Conservation (phyloP, 768 basidiomycete genomes). For the Podaxis sp. region DNA sequence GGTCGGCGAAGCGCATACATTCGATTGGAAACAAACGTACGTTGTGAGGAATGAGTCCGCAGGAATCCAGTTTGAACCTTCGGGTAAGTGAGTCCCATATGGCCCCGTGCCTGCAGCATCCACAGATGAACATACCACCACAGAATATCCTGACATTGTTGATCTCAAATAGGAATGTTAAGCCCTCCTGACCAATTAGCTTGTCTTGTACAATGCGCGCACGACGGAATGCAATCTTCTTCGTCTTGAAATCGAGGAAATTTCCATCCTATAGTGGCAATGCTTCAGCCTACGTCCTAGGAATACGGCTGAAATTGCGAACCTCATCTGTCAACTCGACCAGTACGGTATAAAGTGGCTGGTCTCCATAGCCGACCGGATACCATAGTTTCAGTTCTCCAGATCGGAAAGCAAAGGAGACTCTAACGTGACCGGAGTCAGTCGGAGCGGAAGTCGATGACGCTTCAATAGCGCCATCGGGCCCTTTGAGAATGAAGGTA, state of each 20-base stretch:
- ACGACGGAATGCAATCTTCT: slow-evolving; percentile 78
- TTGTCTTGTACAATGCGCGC: slow-evolving; percentile 77
- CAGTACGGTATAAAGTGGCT: slow-evolving; percentile 69
- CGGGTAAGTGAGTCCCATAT: neutral
- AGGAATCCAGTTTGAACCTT: slow-evolving; percentile 93
- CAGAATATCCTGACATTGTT: slow-evolving; percentile 87
- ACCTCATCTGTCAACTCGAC: slow-evolving; percentile 55
- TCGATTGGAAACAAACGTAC: slow-evolving; percentile 31
- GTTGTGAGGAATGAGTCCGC: slow-evolving; percentile 87
- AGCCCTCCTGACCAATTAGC: slow-evolving; percentile 69
- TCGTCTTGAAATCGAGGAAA: slow-evolving; percentile 46
- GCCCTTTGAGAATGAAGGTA: slow-evolving; percentile 43
- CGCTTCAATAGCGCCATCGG: slow-evolving; percentile 43
- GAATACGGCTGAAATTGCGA: slow-evolving; percentile 12
- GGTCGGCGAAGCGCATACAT: neutral
- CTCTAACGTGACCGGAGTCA: slow-evolving; percentile 29
- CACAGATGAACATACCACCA: slow-evolving; percentile 48
- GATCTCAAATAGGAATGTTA: slow-evolving; percentile 86
- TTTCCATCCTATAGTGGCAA: slow-evolving; percentile 35
- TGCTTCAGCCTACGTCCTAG: neutral
- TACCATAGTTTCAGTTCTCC: slow-evolving; percentile 80
- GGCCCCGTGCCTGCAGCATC: neutral
- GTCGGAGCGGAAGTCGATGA: slow-evolving; percentile 32
- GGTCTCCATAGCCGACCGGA: slow-evolving; percentile 77
- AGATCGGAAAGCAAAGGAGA: slow-evolving; percentile 44